phyloP scores from a whole-genome alignment of 495 filamentous ascomycete species.

The Hypoxylon trugodes region DNA sequence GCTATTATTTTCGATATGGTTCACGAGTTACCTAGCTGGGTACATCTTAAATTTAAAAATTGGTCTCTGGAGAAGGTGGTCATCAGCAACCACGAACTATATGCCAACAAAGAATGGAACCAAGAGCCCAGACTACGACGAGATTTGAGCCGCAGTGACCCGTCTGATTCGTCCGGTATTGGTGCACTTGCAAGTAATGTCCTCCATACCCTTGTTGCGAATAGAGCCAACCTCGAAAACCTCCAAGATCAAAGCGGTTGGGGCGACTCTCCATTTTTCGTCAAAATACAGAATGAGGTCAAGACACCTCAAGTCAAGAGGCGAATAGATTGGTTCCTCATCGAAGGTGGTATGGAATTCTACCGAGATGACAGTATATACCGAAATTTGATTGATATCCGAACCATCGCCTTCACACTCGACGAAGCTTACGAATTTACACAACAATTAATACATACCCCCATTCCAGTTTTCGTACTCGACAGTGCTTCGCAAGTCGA shows the following conservation, averaged over 20 bases:
- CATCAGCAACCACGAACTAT: neutral
- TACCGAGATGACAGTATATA: neutral
- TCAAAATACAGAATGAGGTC: neutral
- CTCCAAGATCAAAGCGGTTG: neutral
- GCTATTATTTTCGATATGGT: constrained; percentile 9
- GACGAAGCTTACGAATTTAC: constrained; percentile 6
- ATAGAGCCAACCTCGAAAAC: neutral
- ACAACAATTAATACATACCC: accelerated
- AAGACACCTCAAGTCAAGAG: neutral
- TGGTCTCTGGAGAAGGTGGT: neutral
- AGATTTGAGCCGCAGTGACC: neutral
- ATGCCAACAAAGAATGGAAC: constrained; percentile 17
- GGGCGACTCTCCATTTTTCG: neutral
- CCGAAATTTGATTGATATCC: neutral
- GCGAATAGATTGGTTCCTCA: constrained; percentile 26
- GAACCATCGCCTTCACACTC: constrained; percentile 11
- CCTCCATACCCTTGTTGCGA: neutral
- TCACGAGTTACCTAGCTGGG: constrained; percentile 9
- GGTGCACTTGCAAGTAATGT: neutral
- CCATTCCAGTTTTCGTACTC: too few species aligned
- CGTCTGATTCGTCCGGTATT: neutral
- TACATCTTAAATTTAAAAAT: neutral
- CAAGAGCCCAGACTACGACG: neutral
- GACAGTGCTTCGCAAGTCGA: constrained; percentile 17
- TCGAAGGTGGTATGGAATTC: neutral